Percentiles rank a stretch among this genome's conserved stretches.
phyloP scores from a whole-genome alignment of 805 yeast genomes.

The Cyberlindnera mrakii region DNA sequence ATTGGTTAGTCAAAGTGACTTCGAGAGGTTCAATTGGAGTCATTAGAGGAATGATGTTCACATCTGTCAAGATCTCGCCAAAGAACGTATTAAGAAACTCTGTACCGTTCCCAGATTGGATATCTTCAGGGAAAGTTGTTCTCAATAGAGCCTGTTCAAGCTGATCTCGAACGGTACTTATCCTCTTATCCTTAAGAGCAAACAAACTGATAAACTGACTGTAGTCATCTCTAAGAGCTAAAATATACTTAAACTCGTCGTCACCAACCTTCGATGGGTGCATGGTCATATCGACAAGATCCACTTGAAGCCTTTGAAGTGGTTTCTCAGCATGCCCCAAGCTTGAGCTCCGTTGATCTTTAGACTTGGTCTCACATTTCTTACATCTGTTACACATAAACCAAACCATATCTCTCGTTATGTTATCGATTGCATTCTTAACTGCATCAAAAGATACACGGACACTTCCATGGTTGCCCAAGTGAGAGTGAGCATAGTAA shows the following conservation, averaged over 20 bases:
- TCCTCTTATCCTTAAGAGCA: not conserved
- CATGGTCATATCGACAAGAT: not conserved
- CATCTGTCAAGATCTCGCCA: not conserved
- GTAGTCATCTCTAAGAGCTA: not conserved
- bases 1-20: not conserved
- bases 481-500: not conserved
- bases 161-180: not conserved
- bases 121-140: not conserved
- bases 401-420: constrained; percentile 1
- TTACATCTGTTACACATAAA: not conserved
- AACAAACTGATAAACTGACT: constrained; percentile 1
- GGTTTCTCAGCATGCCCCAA: not conserved
- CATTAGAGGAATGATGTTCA: too few relatives aligned
- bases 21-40: too few relatives aligned
- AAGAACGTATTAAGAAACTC: too few relatives aligned
- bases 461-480: constrained; percentile 1
- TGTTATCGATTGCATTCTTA: not conserved
- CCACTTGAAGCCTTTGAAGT: not conserved
- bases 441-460: not conserved
- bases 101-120: not conserved
- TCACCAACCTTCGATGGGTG: not conserved
- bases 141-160: not conserved
- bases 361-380: not conserved
- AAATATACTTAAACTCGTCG: not conserved
- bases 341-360: not conserved